phyloP scores from a whole-genome alignment of 495 filamentous ascomycete genomes.

The Neurospora sp. region DNA sequence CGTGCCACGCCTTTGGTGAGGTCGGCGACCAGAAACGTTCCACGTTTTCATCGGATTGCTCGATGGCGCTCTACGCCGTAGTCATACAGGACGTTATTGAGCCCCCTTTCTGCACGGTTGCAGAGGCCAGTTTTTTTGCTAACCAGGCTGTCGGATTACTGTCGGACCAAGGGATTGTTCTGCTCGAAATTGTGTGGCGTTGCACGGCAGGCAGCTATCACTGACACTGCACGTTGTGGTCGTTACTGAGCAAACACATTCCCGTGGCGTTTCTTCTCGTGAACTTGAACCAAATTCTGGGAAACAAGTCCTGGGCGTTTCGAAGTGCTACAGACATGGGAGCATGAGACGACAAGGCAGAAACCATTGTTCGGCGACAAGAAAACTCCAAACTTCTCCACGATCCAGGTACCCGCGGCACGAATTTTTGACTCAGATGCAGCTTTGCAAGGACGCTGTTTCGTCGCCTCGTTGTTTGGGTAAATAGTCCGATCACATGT shows the following conservation, averaged over 20 bases:
- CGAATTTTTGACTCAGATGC: not conserved
- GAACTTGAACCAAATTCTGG: not conserved
- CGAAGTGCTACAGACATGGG: not conserved
- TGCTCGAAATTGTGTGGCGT: not conserved
- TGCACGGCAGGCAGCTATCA: not conserved
- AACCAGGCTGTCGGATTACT: not conserved
- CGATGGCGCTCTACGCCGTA: not conserved
- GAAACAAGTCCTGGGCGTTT: not conserved
- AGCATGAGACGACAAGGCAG: not conserved
- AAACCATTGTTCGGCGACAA: not conserved
- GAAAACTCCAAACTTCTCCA: not conserved
- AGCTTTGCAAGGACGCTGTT: not conserved
- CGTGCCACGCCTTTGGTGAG: not conserved
- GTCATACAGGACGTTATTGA: not conserved
- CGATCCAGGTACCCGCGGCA: not conserved
- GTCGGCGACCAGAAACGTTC: not conserved
- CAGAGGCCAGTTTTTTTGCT: not conserved
- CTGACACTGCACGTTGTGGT: not conserved
- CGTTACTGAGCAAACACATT: not conserved
- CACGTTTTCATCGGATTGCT: not conserved
- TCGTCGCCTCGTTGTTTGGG: not conserved
- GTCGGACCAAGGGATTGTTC: not conserved
- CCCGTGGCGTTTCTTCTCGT: not conserved
- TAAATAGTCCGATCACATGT: not conserved
- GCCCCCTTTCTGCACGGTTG: not conserved